Evolutionary conservation across 2,329 filamentous ascomycete genomes (phyloP), one percentile per base, ranked within the genome.

Genomic region (Aspergillus neoniger): DNA sequence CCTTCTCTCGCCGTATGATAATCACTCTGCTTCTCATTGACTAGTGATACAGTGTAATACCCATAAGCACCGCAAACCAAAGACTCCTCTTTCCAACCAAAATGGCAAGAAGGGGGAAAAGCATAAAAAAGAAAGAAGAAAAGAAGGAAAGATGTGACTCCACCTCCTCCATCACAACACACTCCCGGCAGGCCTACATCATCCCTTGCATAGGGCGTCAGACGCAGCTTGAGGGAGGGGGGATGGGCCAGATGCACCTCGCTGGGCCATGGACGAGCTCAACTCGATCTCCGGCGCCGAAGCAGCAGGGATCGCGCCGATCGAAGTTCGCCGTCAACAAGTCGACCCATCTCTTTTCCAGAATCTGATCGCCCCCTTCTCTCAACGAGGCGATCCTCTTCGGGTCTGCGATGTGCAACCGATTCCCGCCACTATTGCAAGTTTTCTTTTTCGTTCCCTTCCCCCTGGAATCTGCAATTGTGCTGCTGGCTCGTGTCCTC

Each of bases 141-240:
- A 39, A 57, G 50, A 39, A 50, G 50, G 32, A 44, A 21, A 44
- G n/a, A 55, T 32, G 41, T 19, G 23, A 52, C 25, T 25, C 17
- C 38, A 58, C n/a, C 41, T 19, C 7, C 32, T 36, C 32, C 32
- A 15, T 36, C 32, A 36, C 32, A 36, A 12, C n/a, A 44, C 30
- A 38, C 50, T 30, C 8, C 38, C 32, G 39, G 53, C 55, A 55
- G 32, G 56, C 52, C 57, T 51, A 38, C 57, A 51, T 36, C 53
- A 64, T 66, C 65, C 65, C 65, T 67, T 67, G 64, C 65, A 63
- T 62, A 56, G 55, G 57, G 57, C 58, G 56, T 57, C 47, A 62
- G 59, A 60, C 52, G 47, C 56, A 41, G 51, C 48, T 54, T 39
- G 57, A 59, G 23, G 43, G 57, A 38, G 55, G 55, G 32, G 47